phyloP scores from a whole-genome alignment of 805 yeast species.

The Pichia membranifaciens region DNA sequence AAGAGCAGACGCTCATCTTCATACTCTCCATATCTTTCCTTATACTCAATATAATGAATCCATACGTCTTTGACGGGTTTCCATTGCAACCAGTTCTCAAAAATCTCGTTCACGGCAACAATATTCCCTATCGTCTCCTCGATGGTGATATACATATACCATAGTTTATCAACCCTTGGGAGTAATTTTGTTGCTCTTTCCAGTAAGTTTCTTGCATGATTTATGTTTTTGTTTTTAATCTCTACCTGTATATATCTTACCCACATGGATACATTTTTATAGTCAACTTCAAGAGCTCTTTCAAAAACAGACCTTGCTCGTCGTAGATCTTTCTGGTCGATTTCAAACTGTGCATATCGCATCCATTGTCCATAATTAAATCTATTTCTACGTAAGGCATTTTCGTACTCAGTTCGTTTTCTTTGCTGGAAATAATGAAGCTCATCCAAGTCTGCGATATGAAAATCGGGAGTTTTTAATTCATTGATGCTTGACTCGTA shows the following conservation, averaged over 20 bases:
- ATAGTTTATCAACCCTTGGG: conserved; percentile 78
- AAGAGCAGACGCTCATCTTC: conserved; percentile 56
- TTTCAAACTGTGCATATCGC: conserved; percentile 84
- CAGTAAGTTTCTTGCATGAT: conserved; percentile 82
- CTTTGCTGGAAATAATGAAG: conserved; percentile 66
- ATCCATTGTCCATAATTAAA: conserved; percentile 84
- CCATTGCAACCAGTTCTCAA: conserved; percentile 78
- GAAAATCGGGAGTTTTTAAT: conserved; percentile 37
- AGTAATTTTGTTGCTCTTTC: conserved; percentile 69
- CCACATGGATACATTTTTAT: conserved; percentile 75
- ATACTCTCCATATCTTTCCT: conserved; percentile 49
- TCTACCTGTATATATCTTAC: conserved; percentile 75
- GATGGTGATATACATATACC: conserved; percentile 77
- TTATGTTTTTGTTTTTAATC: conserved; percentile 61
- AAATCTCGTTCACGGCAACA: conserved; percentile 55
- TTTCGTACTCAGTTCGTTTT: conserved; percentile 77
- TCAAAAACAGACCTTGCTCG: conserved; percentile 87
- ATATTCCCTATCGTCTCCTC: conserved; percentile 73
- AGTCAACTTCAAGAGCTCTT: conserved; percentile 74
- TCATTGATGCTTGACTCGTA: conserved; percentile 42
- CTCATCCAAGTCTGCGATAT: conserved; percentile 73
- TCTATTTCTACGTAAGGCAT: conserved; percentile 79
- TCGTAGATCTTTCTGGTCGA: conserved; percentile 67
- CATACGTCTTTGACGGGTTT: conserved; percentile 63
- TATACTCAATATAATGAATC: conserved; percentile 70